A percentile compares a stretch with the other conserved stretches of the same genome.
phyloP scores from a whole-genome alignment of 225 moss, liverwort and hornwort genomes.

The Ulota crispa region DNA sequence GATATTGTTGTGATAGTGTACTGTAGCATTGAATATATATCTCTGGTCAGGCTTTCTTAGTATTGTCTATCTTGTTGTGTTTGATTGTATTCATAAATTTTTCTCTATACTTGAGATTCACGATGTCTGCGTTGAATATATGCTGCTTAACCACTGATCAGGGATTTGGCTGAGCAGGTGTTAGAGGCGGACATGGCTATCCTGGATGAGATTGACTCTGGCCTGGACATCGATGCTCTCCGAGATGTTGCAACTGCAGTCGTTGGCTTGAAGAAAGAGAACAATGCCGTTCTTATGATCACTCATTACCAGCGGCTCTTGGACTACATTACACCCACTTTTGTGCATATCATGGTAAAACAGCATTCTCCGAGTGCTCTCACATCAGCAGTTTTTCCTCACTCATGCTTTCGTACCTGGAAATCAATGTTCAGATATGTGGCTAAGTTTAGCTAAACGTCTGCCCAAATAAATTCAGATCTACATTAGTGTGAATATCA shows the following conservation, averaged over 20 bases:
- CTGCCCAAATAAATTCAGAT: too few relatives aligned
- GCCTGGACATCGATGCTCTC: slow-evolving; percentile 87
- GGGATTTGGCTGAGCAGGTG: slow-evolving; percentile 55
- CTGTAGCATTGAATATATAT: not conserved
- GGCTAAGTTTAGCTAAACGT: too few relatives aligned
- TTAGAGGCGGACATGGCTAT: slow-evolving; percentile 94
- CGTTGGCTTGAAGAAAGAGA: slow-evolving; percentile 60
- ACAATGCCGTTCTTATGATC: slow-evolving; percentile 84
- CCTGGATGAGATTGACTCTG: slow-evolving; percentile 92
- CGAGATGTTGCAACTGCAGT: slow-evolving; percentile 84
- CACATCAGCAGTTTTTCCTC: not conserved
- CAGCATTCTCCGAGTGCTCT: not conserved
- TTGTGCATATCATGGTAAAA: slow-evolving; percentile 87
- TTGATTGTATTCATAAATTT: not conserved
- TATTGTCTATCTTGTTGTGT: not conserved
- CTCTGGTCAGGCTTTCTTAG: not conserved
- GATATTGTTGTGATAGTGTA: not conserved
- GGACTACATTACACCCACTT: slow-evolving; percentile 80
- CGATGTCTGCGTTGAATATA: not conserved
- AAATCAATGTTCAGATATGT: too few relatives aligned
- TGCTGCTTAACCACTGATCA: not conserved
- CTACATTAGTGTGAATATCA: too few relatives aligned
- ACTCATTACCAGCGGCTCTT: slow-evolving; percentile 93
- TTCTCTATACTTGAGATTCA: not conserved
- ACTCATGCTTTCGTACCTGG: not conserved